Evolutionary conservation across 306 rosid genomes (phyloP).

Genomic region (Citrullus amarus): DNA sequence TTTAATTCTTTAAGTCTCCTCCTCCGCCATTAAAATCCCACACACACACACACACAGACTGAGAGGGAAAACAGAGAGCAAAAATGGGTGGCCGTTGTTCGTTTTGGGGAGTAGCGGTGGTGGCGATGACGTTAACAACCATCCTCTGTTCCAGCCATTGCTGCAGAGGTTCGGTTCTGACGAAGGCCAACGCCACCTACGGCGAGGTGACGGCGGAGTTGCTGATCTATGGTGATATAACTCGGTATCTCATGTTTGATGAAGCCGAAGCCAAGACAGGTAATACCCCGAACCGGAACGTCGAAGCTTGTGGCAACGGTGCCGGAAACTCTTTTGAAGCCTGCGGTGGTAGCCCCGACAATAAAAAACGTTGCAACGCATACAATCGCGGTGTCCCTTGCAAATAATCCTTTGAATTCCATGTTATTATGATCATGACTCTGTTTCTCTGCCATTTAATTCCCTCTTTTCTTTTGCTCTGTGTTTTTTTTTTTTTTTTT

Average conservation of each 20-base stretch:
- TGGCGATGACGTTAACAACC: not conserved
- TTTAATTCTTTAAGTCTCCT: no score
- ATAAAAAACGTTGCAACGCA: not conserved
- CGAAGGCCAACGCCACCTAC: not conserved
- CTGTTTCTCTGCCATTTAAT: not conserved
- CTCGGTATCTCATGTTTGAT: not conserved
- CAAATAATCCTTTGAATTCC: not conserved
- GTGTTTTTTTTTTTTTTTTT: no score
- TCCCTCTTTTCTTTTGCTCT: not conserved
- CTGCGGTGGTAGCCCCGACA: not conserved
- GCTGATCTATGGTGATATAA: not conserved
- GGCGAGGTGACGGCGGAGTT: not conserved
- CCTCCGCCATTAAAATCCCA: no score
- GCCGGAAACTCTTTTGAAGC: not conserved
- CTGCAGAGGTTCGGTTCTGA: not conserved
- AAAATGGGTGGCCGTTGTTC: not conserved
- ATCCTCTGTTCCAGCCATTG: not conserved
- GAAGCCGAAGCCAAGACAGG: accelerated
- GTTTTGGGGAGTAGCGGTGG: not conserved
- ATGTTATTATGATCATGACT: no score
- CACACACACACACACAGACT: no score
- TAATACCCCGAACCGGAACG: not conserved
- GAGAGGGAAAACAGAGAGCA: not conserved
- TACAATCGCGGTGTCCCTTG: not conserved
- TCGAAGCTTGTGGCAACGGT: not conserved